Evolutionary conservation across 2,329 filamentous ascomycete species (phyloP).

Genomic region (Aciculosporium take): DNA sequence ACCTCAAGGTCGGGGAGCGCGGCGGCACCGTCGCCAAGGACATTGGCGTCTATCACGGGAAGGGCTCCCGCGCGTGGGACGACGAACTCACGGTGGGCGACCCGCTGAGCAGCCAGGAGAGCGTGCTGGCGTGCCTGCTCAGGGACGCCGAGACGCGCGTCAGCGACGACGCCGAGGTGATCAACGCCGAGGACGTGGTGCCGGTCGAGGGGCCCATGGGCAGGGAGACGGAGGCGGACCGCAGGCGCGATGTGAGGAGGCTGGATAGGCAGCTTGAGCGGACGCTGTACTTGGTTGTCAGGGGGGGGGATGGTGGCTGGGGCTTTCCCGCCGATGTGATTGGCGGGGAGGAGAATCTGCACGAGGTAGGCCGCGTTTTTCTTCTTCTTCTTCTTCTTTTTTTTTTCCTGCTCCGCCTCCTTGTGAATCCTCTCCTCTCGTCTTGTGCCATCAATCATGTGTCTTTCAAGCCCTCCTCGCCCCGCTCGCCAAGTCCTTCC

Average conservation of each 20-base stretch:
- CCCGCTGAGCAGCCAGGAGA: slow-evolving; percentile 46
- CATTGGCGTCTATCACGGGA: slow-evolving; percentile 68
- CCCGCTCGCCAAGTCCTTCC: no score
- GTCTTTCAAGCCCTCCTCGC: no score
- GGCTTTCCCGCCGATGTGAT: slow-evolving; percentile 65
- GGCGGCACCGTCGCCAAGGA: slow-evolving; percentile 63
- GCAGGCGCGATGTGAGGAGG: slow-evolving; percentile 57
- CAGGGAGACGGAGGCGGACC: slow-evolving; percentile 65
- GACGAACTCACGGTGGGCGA: slow-evolving; percentile 77
- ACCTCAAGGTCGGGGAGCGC: slow-evolving; percentile 66
- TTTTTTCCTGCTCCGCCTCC: background rate
- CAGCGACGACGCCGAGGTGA: slow-evolving; percentile 45
- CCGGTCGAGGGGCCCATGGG: slow-evolving; percentile 56
- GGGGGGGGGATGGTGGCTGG: slow-evolving; percentile 62
- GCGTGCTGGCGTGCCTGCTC: slow-evolving; percentile 53
- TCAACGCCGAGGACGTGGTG: slow-evolving; percentile 43
- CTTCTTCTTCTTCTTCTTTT: background rate
- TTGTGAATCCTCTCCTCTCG: no score
- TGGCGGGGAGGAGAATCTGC: slow-evolving; percentile 57
- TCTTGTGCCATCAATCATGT: no score
- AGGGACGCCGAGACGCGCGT: slow-evolving; percentile 57
- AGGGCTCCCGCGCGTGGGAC: slow-evolving; percentile 63
- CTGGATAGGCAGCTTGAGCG: slow-evolving; percentile 66
- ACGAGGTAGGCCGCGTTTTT: slow-evolving; percentile 49
- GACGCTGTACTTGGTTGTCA: slow-evolving; percentile 80